Evolutionary conservation across 2,329 filamentous ascomycete genomes (phyloP), one percentile per base, ranked within the genome.

Genomic region (Apiospora koreana): DNA sequence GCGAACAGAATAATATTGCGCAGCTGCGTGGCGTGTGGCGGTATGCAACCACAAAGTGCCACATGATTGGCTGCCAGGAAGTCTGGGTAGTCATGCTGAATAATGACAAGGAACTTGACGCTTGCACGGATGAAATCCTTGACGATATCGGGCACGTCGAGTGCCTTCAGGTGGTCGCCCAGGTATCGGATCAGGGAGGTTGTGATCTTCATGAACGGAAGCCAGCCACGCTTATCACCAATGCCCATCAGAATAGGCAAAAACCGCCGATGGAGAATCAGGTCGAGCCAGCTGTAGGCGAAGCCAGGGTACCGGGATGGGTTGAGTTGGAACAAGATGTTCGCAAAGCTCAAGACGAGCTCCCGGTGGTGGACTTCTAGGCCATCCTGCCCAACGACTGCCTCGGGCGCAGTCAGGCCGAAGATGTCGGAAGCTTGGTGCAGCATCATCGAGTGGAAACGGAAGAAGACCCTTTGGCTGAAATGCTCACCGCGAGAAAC

Each of bases 81-180:
- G 70, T 98, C 94, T 0, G 95, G 93, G 81, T 94, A 98, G 80
- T 99, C 96, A 78, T 98, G 96, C 75, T 97, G 93, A 68, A 99
- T 84, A 68, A 97, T 88, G 43, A 97, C 84, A 69, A 98, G 83
- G 71, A 98, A 88, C 77, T 97, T 94, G 65, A 97, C 84, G 1
- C 93, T 89, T 10, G 92, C 94, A 72, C 94, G 91, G 80, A 97
- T 98, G 72, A 97, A 89, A 69, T 95, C 93, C 79, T 94, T 95
- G 43, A 91, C 89, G 67, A 93, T 87, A 43, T 89, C 85, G 3
- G 91, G 86, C 21, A 94, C 87, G 70, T 91, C 91, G 38, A 91
- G 83, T 12, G 91, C 87, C 81, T 95, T 96, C 73, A 97, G 85
- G 72, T 96, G 88, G 74, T 95, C 92, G 41, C 93, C 92, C 42